A percentile compares a stretch with the other conserved stretches of the same genome.
These are phyloP conservation scores for Fusarium cyanostomum DNA, from an alignment of 2,329 filamentous ascomycete species.

Conservation along the genomic window DNA sequence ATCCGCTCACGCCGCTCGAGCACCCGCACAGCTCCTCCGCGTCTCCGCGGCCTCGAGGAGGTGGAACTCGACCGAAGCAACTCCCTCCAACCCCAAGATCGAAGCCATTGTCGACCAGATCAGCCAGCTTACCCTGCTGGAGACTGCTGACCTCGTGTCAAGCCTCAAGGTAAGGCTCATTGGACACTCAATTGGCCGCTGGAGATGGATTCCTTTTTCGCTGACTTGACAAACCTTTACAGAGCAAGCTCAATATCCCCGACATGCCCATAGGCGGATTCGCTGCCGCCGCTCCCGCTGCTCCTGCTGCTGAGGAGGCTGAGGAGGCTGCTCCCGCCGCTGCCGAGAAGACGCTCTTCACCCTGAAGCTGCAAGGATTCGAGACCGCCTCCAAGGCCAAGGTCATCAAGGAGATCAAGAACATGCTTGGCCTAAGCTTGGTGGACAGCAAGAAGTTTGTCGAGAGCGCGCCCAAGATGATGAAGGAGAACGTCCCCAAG, in stretches of 20 bases:
- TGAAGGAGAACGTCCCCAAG: slow-evolving; percentile 99
- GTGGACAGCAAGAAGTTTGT: slow-evolving; percentile 99
- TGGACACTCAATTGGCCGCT: slow-evolving; percentile 20
- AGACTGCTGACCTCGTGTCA: slow-evolving; percentile 95
- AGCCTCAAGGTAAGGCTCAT: slow-evolving; percentile 81
- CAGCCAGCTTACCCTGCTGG: slow-evolving; percentile 94
- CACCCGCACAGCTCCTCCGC: slow-evolving; percentile 59
- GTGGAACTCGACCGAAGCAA: slow-evolving; percentile 86
- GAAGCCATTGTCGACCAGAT: slow-evolving; percentile 96
- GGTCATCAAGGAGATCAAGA: slow-evolving; percentile 99
- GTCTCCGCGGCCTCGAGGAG: slow-evolving; percentile 67
- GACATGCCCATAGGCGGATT: slow-evolving; percentile 96
- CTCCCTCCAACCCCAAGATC: slow-evolving; percentile 85
- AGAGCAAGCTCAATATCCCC: slow-evolving; percentile 96
- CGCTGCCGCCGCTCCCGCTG: slow-evolving; percentile 72
- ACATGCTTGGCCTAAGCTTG: slow-evolving; percentile 90
- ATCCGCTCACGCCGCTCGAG: slow-evolving; percentile 56
- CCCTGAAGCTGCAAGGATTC: slow-evolving; percentile 90
- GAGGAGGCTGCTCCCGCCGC: slow-evolving; percentile 89
- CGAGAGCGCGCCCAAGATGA: slow-evolving; percentile 94
- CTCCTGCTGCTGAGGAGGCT: slow-evolving; percentile 77
- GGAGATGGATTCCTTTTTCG: slow-evolving; percentile 2
- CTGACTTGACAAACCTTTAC: slow-evolving; percentile 31
- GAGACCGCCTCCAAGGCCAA: slow-evolving; percentile 93
- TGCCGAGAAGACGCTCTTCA: slow-evolving; percentile 98